Evolutionary conservation across 208 protist species (phyloP).

Genomic region (Crithidia sp.): DNA sequence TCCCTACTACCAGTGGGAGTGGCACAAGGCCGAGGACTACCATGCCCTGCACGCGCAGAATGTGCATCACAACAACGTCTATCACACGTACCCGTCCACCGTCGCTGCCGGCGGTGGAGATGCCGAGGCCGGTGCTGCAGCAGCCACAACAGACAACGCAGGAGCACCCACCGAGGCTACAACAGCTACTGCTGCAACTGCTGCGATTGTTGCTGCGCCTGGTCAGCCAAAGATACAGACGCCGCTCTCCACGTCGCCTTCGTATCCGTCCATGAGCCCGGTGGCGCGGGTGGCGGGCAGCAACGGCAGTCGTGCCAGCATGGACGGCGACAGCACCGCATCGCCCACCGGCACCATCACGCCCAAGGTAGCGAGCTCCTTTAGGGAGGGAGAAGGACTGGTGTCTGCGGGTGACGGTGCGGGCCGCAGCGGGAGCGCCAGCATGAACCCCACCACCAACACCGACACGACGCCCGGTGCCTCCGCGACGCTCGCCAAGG

Average conservation of each 20-base stretch:
- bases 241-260: constrained; percentile 9
- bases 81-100: constrained; percentile 9
- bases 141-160: not conserved
- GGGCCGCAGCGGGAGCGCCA: not conserved
- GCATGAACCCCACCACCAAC: not conserved
- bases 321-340: not conserved
- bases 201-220: not conserved
- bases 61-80: constrained; percentile 36
- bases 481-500: not conserved
- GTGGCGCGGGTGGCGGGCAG: not conserved
- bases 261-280: constrained; percentile 10
- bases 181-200: not conserved
- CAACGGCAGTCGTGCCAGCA: not conserved
- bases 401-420: not conserved
- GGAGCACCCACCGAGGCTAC: not conserved
- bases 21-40: constrained; percentile 43
- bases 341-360: not conserved
- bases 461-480: not conserved
- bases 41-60: constrained; percentile 34
- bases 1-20: constrained; percentile 40
- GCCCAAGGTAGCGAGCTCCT: not conserved
- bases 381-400: no score
- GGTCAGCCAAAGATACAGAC: not conserved
- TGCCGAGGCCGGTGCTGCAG: not conserved
- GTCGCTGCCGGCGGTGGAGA: not conserved